These are phyloP conservation scores for Neospermospora avenae DNA, from an alignment of 2,329 filamentous ascomycete genomes.

Conservation along the genomic window DNA sequence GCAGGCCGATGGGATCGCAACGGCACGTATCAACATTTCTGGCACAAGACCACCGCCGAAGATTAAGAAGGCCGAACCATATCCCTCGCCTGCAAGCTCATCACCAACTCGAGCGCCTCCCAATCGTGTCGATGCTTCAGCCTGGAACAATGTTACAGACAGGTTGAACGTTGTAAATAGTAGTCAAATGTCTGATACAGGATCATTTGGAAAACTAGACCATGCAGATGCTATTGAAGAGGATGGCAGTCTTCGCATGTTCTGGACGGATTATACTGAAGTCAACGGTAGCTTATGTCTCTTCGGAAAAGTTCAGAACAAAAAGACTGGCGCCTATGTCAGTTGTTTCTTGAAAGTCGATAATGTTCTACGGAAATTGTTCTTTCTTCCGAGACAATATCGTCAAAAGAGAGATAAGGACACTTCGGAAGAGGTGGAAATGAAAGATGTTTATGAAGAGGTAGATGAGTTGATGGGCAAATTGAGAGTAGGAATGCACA, in stretches of 20 bases:
- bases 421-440: constrained; percentile 74
- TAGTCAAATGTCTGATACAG: constrained; percentile 62
- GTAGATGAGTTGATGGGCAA: constrained; percentile 85
- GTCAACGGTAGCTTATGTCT: constrained; percentile 87
- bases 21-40: constrained; percentile 77
- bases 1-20: constrained; percentile 66
- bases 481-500: constrained; percentile 82
- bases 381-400: constrained; percentile 78
- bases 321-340: constrained; percentile 71
- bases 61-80: constrained; percentile 61
- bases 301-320: constrained; percentile 95
- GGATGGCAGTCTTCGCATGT: constrained; percentile 88
- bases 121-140: constrained; percentile 68
- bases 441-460: constrained; percentile 87
- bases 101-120: constrained; percentile 65
- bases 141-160: constrained; percentile 84
- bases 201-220: constrained; percentile 74
- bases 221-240: constrained; percentile 85
- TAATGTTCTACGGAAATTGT: constrained; percentile 89
- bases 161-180: constrained; percentile 82
- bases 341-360: constrained; percentile 97
- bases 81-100: constrained; percentile 71
- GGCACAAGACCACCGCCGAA: constrained; percentile 77
- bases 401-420: constrained; percentile 61
- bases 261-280: constrained; percentile 96